phyloP scores from a whole-genome alignment of 2,329 filamentous ascomycete species.

The Calonectria multiphialidica region DNA sequence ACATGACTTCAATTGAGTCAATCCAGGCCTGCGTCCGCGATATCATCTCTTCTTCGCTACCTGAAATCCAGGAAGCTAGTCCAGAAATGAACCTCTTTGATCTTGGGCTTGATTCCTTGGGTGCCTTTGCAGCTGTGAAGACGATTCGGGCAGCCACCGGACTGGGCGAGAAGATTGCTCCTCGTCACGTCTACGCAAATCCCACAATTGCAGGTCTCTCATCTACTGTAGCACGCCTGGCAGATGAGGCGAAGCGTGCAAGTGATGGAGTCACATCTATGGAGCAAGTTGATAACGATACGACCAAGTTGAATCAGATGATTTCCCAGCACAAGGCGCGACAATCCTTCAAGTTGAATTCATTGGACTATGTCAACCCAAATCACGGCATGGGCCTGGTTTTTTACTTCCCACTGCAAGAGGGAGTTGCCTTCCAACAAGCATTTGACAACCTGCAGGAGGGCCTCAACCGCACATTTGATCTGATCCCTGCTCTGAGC shows the following conservation, averaged over 20 bases:
- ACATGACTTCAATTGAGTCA: constrained; percentile 38
- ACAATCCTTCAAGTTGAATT: constrained; percentile 44
- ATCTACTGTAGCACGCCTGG: constrained; percentile 33
- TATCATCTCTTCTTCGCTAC: constrained; percentile 32
- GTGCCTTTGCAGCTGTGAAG: constrained; percentile 45
- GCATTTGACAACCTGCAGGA: constrained; percentile 48
- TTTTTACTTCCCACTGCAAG: constrained; percentile 50
- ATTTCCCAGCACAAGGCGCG: constrained; percentile 40
- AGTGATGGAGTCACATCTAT: background rate
- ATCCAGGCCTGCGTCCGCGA: constrained; percentile 34
- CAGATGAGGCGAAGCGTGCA: constrained; percentile 16
- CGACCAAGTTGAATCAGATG: constrained; percentile 52
- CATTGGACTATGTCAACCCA: constrained; percentile 49
- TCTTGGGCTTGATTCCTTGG: constrained; percentile 49
- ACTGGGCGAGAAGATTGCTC: constrained; percentile 44
- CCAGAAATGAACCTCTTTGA: constrained; percentile 43
- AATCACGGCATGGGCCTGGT: constrained; percentile 47
- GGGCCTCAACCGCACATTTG: constrained; percentile 49
- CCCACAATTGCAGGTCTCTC: constrained; percentile 44
- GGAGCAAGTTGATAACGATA: background rate
- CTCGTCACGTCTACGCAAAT: constrained; percentile 51
- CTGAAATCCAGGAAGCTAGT: constrained; percentile 28
- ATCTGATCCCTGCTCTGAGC: constrained; percentile 50
- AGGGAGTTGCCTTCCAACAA: constrained; percentile 41
- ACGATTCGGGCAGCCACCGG: constrained; percentile 45